A percentile compares a stretch with the other conserved stretches of the same genome.
phyloP scores from a whole-genome alignment of 179 eudicot species.

The Silene vulgaris region DNA sequence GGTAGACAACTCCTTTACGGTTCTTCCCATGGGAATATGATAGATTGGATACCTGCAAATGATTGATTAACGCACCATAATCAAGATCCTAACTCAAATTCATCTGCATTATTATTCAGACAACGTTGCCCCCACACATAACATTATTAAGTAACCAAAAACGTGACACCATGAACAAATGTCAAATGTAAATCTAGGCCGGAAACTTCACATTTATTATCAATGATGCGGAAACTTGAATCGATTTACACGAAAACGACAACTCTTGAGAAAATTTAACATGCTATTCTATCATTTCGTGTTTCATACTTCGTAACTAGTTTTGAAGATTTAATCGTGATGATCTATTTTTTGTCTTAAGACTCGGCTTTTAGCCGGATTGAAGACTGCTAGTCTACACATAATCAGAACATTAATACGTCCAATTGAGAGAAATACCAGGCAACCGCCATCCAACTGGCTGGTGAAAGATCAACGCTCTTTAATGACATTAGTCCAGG shows the following conservation, averaged over 20 bases:
- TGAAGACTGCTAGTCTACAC: no score
- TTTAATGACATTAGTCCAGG: conserved; percentile 77
- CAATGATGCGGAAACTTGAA: not conserved
- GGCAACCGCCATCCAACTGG: conserved; percentile 97
- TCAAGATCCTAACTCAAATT: not conserved
- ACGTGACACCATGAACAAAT: not conserved
- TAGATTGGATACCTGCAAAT: conserved; percentile 84
- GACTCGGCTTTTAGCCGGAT: no score
- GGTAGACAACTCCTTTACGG: conserved; percentile 76
- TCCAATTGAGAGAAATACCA: conserved; percentile 38
- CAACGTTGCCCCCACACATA: not conserved
- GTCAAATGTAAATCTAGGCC: not conserved
- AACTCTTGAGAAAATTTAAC: no score
- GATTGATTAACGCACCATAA: not conserved
- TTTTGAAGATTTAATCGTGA: no score
- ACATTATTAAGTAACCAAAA: not conserved
- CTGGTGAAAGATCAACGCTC: conserved; percentile 97
- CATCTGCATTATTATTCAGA: not conserved
- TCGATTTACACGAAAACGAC: no score
- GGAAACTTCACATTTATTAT: not conserved
- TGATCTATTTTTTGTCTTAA: no score
- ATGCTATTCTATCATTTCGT: no score
- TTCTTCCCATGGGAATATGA: conserved; percentile 89
- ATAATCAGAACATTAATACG: not conserved
- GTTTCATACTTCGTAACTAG: no score